A percentile compares a stretch with the other conserved stretches of the same genome.
Conservation (phyloP, 2,329 filamentous ascomycete genomes). For the Cytospora chrysosperma region DNA sequence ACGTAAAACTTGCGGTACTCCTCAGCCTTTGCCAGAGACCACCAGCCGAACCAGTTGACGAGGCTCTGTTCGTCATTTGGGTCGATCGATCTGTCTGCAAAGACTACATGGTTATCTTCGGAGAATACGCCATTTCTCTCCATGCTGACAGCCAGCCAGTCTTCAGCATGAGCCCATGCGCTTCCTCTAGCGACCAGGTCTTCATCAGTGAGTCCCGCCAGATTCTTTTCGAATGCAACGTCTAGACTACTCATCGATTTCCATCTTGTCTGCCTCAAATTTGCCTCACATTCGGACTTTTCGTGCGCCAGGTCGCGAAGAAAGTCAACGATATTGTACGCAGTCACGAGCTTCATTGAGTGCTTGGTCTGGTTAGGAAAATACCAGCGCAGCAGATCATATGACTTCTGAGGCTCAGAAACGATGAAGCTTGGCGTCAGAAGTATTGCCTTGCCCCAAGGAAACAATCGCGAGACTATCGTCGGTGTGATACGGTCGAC, state of each 20-base stretch:
- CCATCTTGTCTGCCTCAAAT: slow-evolving; percentile 21
- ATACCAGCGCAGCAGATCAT: slow-evolving; percentile 44
- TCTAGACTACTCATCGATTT: slow-evolving; percentile 8
- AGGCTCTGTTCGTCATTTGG: slow-evolving; percentile 61
- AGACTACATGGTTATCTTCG: slow-evolving; percentile 41
- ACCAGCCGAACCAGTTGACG: slow-evolving; percentile 63
- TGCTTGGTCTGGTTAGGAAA: slow-evolving; percentile 27
- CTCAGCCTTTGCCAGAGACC: slow-evolving; percentile 51
- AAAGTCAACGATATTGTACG: slow-evolving; percentile 37
- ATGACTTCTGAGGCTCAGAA: slow-evolving; percentile 42
- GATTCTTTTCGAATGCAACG: slow-evolving; percentile 9
- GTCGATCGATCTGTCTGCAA: slow-evolving; percentile 49
- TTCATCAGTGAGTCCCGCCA: slow-evolving; percentile 15
- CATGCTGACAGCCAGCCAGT: slow-evolving; percentile 7
- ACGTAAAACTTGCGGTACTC: slow-evolving; percentile 55
- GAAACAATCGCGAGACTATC: slow-evolving; percentile 39
- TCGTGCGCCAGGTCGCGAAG: slow-evolving; percentile 37
- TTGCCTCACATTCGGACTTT: slow-evolving; percentile 30
- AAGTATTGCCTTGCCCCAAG: slow-evolving; percentile 44
- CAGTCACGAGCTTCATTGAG: slow-evolving; percentile 37
- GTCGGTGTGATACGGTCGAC: background rate
- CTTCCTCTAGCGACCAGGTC: slow-evolving; percentile 18
- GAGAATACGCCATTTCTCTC: slow-evolving; percentile 31
- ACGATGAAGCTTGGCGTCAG: slow-evolving; percentile 51
- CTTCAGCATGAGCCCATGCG: slow-evolving; percentile 2